A percentile compares a stretch with the other conserved stretches of the same genome.
Conservation (phyloP, 2,329 filamentous ascomycete species). For the Rutstroemia sydowiana region DNA sequence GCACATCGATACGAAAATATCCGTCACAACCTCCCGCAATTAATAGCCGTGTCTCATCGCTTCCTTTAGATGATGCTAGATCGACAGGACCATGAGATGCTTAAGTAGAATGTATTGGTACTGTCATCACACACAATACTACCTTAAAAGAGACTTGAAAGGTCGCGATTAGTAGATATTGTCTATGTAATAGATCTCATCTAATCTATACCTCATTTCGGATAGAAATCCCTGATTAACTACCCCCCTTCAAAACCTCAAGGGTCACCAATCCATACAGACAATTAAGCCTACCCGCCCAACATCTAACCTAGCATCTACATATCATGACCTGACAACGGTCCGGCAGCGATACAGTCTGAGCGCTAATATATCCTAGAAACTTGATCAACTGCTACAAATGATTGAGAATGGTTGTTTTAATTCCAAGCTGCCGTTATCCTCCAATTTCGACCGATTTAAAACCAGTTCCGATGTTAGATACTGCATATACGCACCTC, state of each 20-base stretch:
- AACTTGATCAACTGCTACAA: neutral
- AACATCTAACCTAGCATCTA: neutral
- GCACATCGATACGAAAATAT: neutral
- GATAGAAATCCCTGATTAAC: neutral
- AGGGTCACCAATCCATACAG: neutral
- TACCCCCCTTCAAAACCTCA: neutral
- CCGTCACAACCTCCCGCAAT: neutral
- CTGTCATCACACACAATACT: constrained; percentile 9
- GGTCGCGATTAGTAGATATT: neutral
- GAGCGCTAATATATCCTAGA: neutral
- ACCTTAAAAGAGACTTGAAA: neutral
- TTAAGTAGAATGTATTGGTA: neutral
- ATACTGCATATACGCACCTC: neutral
- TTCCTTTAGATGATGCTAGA: neutral
- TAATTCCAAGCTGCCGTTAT: neutral
- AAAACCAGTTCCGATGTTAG: too few relatives aligned
- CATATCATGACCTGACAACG: neutral
- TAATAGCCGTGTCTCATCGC: constrained; percentile 19
- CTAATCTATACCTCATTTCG: constrained; percentile 12
- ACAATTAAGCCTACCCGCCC: neutral
- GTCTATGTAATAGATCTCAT: constrained; percentile 14
- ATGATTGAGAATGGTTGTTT: neutral
- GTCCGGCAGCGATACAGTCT: neutral
- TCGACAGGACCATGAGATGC: constrained; percentile 1
- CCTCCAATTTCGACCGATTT: too few relatives aligned